phyloP scores from a whole-genome alignment of 1,284 basidiomycete genomes.

The Pseudozyma tsukubaensis region DNA sequence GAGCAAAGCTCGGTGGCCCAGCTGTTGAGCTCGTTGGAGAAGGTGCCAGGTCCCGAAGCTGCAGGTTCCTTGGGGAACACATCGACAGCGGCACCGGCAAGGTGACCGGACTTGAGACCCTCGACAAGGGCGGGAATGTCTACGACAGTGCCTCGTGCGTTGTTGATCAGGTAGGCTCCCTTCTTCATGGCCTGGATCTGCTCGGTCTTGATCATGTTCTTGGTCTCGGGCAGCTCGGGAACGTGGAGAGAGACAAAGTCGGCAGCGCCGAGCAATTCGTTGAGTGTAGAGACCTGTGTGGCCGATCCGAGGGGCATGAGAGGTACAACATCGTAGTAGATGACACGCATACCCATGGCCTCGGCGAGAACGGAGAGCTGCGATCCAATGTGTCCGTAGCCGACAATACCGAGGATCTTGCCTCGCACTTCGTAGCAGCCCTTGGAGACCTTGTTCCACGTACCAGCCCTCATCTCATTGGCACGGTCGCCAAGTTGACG shows the following conservation, averaged over 20 bases:
- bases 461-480: constrained; percentile 85
- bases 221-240: constrained; percentile 94
- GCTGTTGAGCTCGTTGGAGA: constrained; percentile 60
- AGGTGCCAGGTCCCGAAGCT: constrained; percentile 86
- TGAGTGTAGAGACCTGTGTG: constrained; percentile 84
- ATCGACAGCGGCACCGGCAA: constrained; percentile 94
- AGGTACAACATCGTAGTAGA: constrained; percentile 95
- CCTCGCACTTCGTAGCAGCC: constrained; percentile 98
- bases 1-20: constrained; percentile 62
- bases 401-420: constrained; percentile 97
- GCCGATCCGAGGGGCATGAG: constrained; percentile 98
- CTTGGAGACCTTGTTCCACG: constrained; percentile 99
- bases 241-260: constrained; percentile 98
- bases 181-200: constrained; percentile 93
- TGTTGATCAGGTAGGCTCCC: constrained; percentile 96
- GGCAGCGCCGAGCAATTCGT: constrained; percentile 80
- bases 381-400: constrained; percentile 98
- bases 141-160: constrained; percentile 93
- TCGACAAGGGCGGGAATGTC: constrained; percentile 90
- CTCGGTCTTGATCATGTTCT: constrained; percentile 85
- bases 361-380: constrained; percentile 98
- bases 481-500: constrained; percentile 92
- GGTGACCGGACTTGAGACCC: constrained; percentile 82
- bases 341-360: constrained; percentile 92
- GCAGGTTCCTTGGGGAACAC: constrained; percentile 94